A percentile compares a stretch with the other conserved stretches of the same genome.
phyloP scores from a whole-genome alignment of 106 monocot species.

The Dendrobium officinale region DNA sequence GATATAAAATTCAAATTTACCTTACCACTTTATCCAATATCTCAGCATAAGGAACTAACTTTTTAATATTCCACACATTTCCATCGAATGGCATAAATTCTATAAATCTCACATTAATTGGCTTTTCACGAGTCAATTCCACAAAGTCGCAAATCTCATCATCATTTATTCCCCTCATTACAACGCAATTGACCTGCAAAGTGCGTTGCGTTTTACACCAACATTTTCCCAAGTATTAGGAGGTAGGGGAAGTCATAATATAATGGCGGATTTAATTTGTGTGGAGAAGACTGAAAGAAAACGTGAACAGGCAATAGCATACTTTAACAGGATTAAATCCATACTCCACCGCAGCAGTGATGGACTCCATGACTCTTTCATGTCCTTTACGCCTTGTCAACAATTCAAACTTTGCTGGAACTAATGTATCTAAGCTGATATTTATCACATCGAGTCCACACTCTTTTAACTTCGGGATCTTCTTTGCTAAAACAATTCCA shows the following conservation, averaged over 20 bases:
- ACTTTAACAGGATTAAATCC: conserved; percentile 93
- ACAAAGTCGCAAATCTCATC: conserved; percentile 96
- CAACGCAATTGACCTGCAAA: conserved; percentile 87
- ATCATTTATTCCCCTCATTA: conserved; percentile 96
- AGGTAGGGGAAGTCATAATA: neutral
- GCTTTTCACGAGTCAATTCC: conserved; percentile 78
- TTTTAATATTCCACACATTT: conserved; percentile 96
- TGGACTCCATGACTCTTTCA: conserved; percentile 74
- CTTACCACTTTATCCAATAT: conserved; percentile 99
- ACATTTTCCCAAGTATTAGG: neutral
- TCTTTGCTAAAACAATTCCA: conserved; percentile 76
- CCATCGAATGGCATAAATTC: conserved; percentile 99
- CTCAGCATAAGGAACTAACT: conserved; percentile 91
- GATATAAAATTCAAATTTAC: conserved; percentile 33
- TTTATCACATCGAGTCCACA: conserved; percentile 68
- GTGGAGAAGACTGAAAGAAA: neutral
- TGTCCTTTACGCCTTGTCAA: conserved; percentile 95
- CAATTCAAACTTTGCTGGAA: conserved; percentile 94
- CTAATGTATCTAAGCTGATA: conserved; percentile 96
- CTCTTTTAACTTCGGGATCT: conserved; percentile 88
- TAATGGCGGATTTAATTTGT: neutral
- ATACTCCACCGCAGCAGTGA: conserved; percentile 70
- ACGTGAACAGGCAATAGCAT: conserved; percentile 1
- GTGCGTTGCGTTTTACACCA: neutral
- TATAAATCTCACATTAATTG: conserved; percentile 95